Evolutionary conservation across 441 rosid species (phyloP), one percentile per base, ranked within the genome.

Genomic region (Erysimum pusillum): DNA sequence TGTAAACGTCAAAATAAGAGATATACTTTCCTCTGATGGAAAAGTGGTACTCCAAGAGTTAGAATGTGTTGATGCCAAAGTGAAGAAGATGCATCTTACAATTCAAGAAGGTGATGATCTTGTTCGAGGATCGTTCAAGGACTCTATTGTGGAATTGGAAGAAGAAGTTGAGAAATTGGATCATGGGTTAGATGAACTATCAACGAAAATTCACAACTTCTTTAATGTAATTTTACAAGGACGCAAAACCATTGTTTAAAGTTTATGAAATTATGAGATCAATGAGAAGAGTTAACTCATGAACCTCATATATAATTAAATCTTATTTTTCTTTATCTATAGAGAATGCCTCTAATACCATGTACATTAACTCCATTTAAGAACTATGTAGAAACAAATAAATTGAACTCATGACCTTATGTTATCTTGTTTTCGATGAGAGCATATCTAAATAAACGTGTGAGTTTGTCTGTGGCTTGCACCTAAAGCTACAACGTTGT

Each of bases 31-130:
- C 1, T 9, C 57, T 34, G 82, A 80, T 61, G 56, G 69, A 61
- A 71, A 76, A 53, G 25, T 80, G 38, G 80, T 82, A 38, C 22
- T 88, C 79, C 86, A 83, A 69, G 96, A 92, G 74, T 73, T 89
- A 58, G 84, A 77, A 64, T 80, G 80, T 5, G 92, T 87, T 57
- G 89, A 83, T 64, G 69, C 70, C 10, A 71, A 49, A 17, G 82
- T 80, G 52, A 83, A 85, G 82, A 86, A 76, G 71, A 48, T 92
- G 78, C 78, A 78, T 67, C 87, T 87, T 31, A 63, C 85, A 82
- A 75, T 85, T 35, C 85, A 82, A 67, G 85, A 86, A 32, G 91
- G 85, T 6, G 67, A 87, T 13, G 51, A 38, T 18, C 76, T 77
- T n/a, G 78, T 86, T 69, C 69, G 75, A 12, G 80, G 14, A 5